Percentiles rank a stretch among this genome's conserved stretches.
Evolutionary conservation across 106 monocot species (phyloP).

Genomic region (Chionographis japonica): DNA sequence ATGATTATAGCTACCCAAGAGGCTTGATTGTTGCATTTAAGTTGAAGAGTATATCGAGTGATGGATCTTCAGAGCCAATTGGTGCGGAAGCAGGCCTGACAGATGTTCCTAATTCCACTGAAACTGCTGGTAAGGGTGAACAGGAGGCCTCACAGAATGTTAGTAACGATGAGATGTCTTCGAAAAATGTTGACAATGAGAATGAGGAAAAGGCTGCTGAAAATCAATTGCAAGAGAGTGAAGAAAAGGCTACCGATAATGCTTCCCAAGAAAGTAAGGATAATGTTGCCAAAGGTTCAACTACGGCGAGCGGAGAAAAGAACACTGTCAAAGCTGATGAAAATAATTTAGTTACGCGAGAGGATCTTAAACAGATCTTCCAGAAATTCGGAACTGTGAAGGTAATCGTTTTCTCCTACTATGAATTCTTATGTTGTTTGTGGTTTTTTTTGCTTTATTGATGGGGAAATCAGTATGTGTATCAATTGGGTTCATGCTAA

Average conservation of each 20-base stretch:
- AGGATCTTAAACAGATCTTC: conserved; percentile 65
- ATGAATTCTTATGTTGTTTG: neutral
- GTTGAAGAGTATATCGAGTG: conserved; percentile 34
- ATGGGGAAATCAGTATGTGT: no score
- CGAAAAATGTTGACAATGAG: conserved; percentile 18
- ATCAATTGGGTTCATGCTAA: no score
- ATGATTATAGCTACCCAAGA: conserved; percentile 60
- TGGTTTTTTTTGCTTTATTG: neutral
- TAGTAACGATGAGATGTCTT: conserved; percentile 13
- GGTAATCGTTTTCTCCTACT: conserved; percentile 26
- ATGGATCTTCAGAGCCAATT: conserved; percentile 17
- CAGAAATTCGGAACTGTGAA: conserved; percentile 74
- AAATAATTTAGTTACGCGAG: conserved; percentile 43
- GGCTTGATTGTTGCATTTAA: conserved; percentile 77
- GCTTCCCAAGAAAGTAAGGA: conserved; percentile 15
- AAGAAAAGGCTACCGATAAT: conserved; percentile 6
- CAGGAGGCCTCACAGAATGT: conserved; percentile 9
- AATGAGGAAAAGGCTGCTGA: conserved; percentile 10
- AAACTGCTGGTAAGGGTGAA: conserved; percentile 12
- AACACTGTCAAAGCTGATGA: neutral
- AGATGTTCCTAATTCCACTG: conserved; percentile 14
- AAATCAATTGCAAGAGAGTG: conserved; percentile 2
- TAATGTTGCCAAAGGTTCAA: conserved; percentile 5
- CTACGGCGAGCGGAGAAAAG: neutral
- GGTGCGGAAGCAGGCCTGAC: neutral